Evolutionary conservation across 345 rosid species (phyloP).

Genomic region (Pugionium cornutum): DNA sequence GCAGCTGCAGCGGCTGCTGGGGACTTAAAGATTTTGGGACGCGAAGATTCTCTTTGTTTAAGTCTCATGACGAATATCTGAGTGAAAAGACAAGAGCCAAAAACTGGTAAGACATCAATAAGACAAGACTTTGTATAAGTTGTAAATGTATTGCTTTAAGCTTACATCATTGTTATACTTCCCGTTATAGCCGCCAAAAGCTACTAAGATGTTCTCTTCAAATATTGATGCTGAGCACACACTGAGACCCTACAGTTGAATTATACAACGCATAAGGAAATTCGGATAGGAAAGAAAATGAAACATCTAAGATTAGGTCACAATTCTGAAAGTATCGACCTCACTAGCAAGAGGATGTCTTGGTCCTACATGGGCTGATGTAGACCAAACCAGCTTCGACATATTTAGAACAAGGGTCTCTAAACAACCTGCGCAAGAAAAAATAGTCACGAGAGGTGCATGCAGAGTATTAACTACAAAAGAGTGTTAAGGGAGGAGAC

Average conservation of each 20-base stretch:
- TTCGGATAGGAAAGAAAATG: neutral
- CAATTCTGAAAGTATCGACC: constrained; percentile 48
- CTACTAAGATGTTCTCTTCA: constrained; percentile 75
- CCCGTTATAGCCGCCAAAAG: constrained; percentile 98
- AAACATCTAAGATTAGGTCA: neutral
- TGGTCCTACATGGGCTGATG: constrained; percentile 61
- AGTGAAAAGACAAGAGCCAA: constrained; percentile 3
- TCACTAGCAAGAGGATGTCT: constrained; percentile 98
- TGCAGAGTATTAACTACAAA: constrained; percentile 12
- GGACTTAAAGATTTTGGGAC: constrained; percentile 81
- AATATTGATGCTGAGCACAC: constrained; percentile 64
- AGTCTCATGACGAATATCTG: constrained; percentile 85
- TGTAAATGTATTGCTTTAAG: neutral
- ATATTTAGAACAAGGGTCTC: constrained; percentile 84
- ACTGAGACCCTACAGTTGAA: constrained; percentile 78
- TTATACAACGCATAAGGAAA: constrained; percentile 17
- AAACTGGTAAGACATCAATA: neutral
- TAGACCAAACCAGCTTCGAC: constrained; percentile 86
- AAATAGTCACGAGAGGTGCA: constrained; percentile 5
- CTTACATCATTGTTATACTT: constrained; percentile 89
- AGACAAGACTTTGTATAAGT: constrained; percentile 7
- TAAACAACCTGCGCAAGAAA: constrained; percentile 58
- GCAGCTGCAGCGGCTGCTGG: constrained; percentile 99
- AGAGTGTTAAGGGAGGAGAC: neutral
- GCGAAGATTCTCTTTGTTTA: constrained; percentile 61